phyloP scores from a whole-genome alignment of 2,329 filamentous ascomycete genomes.

The Xylaria sp. region DNA sequence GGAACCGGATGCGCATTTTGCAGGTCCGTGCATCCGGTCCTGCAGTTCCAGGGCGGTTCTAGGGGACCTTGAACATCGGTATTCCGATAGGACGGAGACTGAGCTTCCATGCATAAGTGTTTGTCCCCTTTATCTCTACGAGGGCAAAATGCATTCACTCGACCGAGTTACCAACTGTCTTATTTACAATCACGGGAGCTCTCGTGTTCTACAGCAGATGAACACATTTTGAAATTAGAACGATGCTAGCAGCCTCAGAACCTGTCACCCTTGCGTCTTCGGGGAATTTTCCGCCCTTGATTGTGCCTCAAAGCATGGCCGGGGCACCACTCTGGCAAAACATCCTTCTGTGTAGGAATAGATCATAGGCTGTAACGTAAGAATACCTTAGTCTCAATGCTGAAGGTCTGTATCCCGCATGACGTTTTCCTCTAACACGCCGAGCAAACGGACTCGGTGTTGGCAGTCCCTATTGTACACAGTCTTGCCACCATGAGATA shows the following conservation, averaged over 20 bases:
- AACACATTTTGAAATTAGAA: constrained; percentile 21
- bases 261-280: neutral
- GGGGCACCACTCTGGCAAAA: neutral
- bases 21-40: no score
- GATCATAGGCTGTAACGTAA: neutral
- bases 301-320: neutral
- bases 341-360: neutral
- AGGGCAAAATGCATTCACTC: neutral
- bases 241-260: constrained; percentile 16
- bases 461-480: constrained; percentile 18
- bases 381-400: neutral
- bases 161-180: constrained; percentile 16
- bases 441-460: constrained; percentile 2
- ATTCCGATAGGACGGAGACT: neutral
- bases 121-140: neutral
- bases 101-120: neutral
- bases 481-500: constrained; percentile 8
- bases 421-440: neutral
- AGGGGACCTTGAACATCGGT: neutral
- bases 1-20: no score
- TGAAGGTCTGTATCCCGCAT: constrained; percentile 12
- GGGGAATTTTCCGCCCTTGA: neutral
- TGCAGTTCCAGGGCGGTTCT: neutral
- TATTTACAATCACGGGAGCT: constrained; percentile 1
- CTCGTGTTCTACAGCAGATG: constrained; percentile 26